Percentiles rank a stretch among this genome's conserved stretches.
These are phyloP conservation scores for Paraglomus occultum DNA, from an alignment of 192 early-diverging fungal genomes.

Conservation along the genomic window DNA sequence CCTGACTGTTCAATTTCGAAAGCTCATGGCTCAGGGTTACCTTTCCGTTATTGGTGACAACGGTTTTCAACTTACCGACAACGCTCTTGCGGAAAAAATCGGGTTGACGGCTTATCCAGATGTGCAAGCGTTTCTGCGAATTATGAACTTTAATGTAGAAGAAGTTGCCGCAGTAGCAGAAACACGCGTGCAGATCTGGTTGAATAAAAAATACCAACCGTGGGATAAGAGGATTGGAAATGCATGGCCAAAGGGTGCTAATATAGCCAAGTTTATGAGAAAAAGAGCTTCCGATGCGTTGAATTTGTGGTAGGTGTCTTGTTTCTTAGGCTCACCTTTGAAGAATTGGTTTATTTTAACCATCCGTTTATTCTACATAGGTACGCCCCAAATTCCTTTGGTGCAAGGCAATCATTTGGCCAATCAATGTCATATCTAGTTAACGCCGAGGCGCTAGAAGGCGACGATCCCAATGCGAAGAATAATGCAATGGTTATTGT, in stretches of 20 bases:
- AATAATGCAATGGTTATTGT: slow-evolving; percentile 9
- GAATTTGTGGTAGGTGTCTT: not conserved
- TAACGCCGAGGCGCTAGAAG: not conserved
- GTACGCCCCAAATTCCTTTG: not conserved
- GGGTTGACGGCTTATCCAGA: slow-evolving; percentile 6
- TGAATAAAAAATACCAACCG: slow-evolving; percentile 10
- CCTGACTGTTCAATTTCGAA: slow-evolving; percentile 5
- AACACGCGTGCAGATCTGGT: slow-evolving; percentile 14
- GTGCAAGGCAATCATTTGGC: not conserved
- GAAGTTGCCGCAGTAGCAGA: not conserved
- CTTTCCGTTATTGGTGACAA: not conserved
- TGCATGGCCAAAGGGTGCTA: not conserved
- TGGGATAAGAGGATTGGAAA: slow-evolving; percentile 10
- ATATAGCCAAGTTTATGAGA: not conserved
- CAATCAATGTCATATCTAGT: slow-evolving; percentile 5
- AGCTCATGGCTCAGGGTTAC: slow-evolving; percentile 7
- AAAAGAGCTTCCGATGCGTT: slow-evolving; percentile 9
- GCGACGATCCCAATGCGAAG: slow-evolving; percentile 2
- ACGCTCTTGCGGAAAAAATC: not conserved
- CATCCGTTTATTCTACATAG: slow-evolving; percentile 6
- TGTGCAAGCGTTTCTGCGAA: not conserved
- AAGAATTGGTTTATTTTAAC: slow-evolving; percentile 12
- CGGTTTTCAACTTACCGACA: slow-evolving; percentile 10
- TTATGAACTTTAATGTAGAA: slow-evolving; percentile 2
- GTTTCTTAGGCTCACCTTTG: not conserved